Percentiles rank a stretch among this genome's conserved stretches.
Conservation (phyloP, 208 protist genomes). For the Trichomonas vaginalis region DNA sequence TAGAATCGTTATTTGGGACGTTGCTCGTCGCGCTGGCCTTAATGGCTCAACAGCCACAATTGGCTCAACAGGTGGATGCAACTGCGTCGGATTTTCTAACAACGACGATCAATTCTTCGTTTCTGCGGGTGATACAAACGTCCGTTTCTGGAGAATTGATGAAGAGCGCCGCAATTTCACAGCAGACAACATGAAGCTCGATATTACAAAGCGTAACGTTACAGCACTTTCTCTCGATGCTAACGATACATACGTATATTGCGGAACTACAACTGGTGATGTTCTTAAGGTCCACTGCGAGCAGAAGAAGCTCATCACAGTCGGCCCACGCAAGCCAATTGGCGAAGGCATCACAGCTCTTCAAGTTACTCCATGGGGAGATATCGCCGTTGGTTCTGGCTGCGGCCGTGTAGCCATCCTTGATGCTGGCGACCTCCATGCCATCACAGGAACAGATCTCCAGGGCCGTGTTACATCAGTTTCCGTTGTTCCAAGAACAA, state of each 20-base stretch:
- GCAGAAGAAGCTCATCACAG: not conserved
- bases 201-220: slow-evolving; percentile 53
- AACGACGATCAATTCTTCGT: slow-evolving; percentile 58
- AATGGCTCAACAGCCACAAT: slow-evolving; percentile 16
- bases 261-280: slow-evolving; percentile 67
- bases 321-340: slow-evolving; percentile 27
- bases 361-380: slow-evolving; percentile 20
- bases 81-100: slow-evolving; percentile 60
- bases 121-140: slow-evolving; percentile 57
- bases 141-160: slow-evolving; percentile 71
- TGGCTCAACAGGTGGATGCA: not conserved
- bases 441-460: slow-evolving; percentile 50
- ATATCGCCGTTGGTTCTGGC: slow-evolving; percentile 64
- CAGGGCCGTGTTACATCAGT: slow-evolving; percentile 63
- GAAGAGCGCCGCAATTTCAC: slow-evolving; percentile 60
- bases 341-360: slow-evolving; percentile 22
- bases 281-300: slow-evolving; percentile 55
- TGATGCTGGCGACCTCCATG: slow-evolving; percentile 61
- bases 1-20: slow-evolving; percentile 71
- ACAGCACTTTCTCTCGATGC: slow-evolving; percentile 3
- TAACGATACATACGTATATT: slow-evolving; percentile 54
- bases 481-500: slow-evolving; percentile 36
- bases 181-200: slow-evolving; percentile 61
- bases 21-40: not conserved
- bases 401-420: slow-evolving; percentile 61